Conservation (phyloP, 768 basidiomycete genomes). For the Pholiota conissans region DNA sequence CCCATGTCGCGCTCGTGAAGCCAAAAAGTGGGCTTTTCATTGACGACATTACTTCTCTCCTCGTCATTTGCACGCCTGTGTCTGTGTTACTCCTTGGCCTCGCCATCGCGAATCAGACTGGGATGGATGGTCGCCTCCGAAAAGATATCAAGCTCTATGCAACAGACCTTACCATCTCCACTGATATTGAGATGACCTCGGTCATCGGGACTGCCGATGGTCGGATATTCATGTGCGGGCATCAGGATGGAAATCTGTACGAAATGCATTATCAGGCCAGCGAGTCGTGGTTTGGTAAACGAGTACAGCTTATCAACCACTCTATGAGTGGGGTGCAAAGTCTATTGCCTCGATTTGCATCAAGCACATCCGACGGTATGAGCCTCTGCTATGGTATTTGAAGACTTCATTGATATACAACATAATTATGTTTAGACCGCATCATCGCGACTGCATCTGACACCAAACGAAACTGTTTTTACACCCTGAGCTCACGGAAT, state of each 20-base stretch:
- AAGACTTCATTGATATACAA: constrained; percentile 8
- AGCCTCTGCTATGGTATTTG: neutral
- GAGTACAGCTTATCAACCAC: constrained; percentile 83
- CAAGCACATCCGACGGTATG: constrained; percentile 66
- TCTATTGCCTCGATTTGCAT: constrained; percentile 73
- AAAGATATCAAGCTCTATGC: constrained; percentile 88
- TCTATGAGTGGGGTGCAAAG: constrained; percentile 79
- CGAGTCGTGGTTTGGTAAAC: constrained; percentile 91
- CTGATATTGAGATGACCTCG: constrained; percentile 84
- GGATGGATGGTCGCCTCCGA: constrained; percentile 40
- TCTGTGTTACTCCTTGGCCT: constrained; percentile 86
- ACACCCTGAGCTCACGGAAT: constrained; percentile 68
- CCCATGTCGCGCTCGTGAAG: constrained; percentile 83
- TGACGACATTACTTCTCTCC: constrained; percentile 85
- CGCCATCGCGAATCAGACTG: constrained; percentile 48
- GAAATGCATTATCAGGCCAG: constrained; percentile 90
- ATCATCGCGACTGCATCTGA: constrained; percentile 72
- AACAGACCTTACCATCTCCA: constrained; percentile 78
- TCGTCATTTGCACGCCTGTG: constrained; percentile 88
- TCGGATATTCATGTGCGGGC: constrained; percentile 88
- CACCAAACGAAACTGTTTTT: constrained; percentile 67
- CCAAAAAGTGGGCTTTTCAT: constrained; percentile 88
- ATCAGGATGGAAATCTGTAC: constrained; percentile 85
- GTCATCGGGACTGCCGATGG: constrained; percentile 80
- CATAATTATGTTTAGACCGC: constrained; percentile 59